A percentile compares a stretch with the other conserved stretches of the same genome.
These are phyloP conservation scores for Euclidium syriacum DNA, from an alignment of 345 rosid genomes.

Conservation along the genomic window DNA sequence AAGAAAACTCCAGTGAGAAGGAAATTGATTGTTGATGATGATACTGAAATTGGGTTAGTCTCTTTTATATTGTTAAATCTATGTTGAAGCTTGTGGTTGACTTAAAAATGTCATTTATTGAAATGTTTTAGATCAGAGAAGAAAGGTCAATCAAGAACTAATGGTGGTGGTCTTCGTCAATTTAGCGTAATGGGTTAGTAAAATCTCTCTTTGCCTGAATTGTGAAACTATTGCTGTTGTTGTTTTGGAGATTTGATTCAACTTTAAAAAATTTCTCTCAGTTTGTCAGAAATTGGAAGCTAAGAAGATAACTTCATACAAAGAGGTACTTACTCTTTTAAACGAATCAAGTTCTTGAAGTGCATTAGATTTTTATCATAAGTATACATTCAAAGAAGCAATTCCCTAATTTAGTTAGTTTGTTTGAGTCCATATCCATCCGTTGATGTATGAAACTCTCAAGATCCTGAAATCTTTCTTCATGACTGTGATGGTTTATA, in stretches of 20 bases:
- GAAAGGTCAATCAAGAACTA: constrained; percentile 37
- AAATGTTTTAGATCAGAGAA: constrained; percentile 11
- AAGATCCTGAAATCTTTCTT: no score
- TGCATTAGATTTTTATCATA: not conserved
- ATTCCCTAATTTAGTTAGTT: not conserved
- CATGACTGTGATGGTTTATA: constrained; percentile 20
- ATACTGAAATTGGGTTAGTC: constrained; percentile 19
- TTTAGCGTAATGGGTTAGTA: constrained; percentile 40
- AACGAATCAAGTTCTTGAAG: not conserved
- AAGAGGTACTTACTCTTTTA: constrained; percentile 31
- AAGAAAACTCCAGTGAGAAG: constrained; percentile 27
- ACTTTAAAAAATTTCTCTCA: no score
- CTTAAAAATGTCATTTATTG: not conserved
- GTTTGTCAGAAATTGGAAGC: constrained; percentile 49
- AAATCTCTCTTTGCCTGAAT: not conserved
- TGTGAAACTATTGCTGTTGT: not conserved
- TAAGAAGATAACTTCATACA: constrained; percentile 40
- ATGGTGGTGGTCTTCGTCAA: constrained; percentile 42
- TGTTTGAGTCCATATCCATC: no score
- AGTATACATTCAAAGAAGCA: not conserved
- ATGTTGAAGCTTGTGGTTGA: not conserved
- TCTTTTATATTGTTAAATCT: not conserved
- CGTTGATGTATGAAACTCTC: no score
- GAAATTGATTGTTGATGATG: constrained; percentile 27
- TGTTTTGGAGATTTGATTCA: no score